Percentiles rank a stretch among this genome's conserved stretches.
Evolutionary conservation across 257 asterid species (phyloP).

Genomic region (Solanum acaule): DNA sequence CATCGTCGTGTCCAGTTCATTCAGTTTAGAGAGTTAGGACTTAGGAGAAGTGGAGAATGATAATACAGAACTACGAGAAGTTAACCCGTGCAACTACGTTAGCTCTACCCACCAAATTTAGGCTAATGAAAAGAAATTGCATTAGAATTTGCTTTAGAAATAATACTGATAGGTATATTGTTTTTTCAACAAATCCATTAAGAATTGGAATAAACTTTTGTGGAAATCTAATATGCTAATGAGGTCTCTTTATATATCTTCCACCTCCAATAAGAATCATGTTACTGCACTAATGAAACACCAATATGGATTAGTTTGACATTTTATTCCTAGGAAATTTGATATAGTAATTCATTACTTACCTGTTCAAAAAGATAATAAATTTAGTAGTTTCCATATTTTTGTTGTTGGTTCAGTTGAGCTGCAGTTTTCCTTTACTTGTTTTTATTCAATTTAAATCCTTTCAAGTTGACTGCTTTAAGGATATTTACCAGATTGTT

Average conservation of each 20-base stretch:
- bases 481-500: background rate
- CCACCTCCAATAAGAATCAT: background rate
- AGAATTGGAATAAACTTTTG: background rate
- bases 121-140: background rate
- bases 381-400: background rate
- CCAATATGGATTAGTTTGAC: background rate
- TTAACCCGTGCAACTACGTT: background rate
- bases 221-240: background rate
- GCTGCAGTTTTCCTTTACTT: background rate
- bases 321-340: background rate
- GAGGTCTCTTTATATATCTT: background rate
- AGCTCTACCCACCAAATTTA: background rate
- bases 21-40: background rate
- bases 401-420: background rate
- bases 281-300: background rate
- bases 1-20: background rate
- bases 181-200: background rate
- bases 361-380: background rate
- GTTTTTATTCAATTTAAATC: background rate
- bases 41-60: background rate
- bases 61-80: background rate
- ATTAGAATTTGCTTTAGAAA: background rate
- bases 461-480: background rate
- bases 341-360: background rate
- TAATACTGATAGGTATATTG: background rate